Evolutionary conservation across 192 early-diverging fungal genomes (phyloP), one percentile per base, ranked within the genome.

Genomic region (Coemansia sp.): DNA sequence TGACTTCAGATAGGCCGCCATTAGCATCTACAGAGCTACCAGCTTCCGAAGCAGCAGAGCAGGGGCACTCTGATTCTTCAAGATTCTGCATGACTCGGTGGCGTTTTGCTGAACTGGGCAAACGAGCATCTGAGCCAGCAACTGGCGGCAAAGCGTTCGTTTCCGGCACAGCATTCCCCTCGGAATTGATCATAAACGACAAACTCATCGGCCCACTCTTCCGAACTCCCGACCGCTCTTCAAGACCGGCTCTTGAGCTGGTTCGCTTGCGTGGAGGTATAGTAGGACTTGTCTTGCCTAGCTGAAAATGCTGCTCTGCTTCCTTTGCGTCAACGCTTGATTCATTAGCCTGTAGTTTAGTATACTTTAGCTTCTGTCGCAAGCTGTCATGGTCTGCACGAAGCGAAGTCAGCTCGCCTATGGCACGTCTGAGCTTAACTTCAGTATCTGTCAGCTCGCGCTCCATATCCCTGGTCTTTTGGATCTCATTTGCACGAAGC

Each of bases 401-500:
- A 2, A 70, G 37, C 1, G 51, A 50, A 2, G 63, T 26, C 16
- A 77, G 57, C 21, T 77, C 67, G 30, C 42, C 43, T 8, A 54
- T 46, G 0, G 63, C 63, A 4, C 63, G 57, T 3, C 63, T 53
- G 9, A 77, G 54, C 37, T 54, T 61, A 6, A 55, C 15, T 14
- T 77, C 73, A 4, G 59, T 49, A 0, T 70, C 68, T 2, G 67
- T 55, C 23, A 56, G 58, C 26, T 70, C 73, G 33, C 73, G 66
- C 47, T 77, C 73, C 14, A 77, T 33, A 15, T 77, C 73, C 11
- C 67, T 39, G 6, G 59, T 66, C 14, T 59, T 56, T 39, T 69
- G 67, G 0, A 70, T 62, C 50, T 77, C 73, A 33, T 77, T 77
- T 2, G 68, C 68, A 2, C 73, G 57, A 18, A 77, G 56, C 39